phyloP scores from a whole-genome alignment of 768 basidiomycete genomes.

The Auricularia sp. region DNA sequence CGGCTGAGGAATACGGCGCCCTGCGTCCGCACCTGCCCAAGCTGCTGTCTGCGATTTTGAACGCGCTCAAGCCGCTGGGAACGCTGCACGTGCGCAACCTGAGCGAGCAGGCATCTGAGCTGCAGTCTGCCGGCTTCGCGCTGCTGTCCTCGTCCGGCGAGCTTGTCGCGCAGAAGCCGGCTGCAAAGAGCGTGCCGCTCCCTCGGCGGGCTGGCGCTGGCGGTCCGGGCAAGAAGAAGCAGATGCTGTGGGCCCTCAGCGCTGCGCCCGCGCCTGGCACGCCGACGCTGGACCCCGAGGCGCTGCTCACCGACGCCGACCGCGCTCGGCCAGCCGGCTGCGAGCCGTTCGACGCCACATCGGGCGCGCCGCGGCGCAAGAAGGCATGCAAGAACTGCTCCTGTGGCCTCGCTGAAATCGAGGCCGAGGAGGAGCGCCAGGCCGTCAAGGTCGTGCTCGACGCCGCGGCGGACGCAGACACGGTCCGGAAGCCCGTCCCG shows the following conservation, averaged over 20 bases:
- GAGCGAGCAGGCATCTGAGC: slow-evolving; percentile 38
- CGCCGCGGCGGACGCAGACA: slow-evolving; percentile 48
- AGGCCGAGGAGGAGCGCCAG: slow-evolving; percentile 60
- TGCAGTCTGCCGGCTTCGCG: slow-evolving; percentile 58
- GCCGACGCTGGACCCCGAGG: slow-evolving; percentile 70
- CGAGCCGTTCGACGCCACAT: slow-evolving; percentile 42
- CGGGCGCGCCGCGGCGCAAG: slow-evolving; percentile 54
- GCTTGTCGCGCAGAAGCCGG: slow-evolving; percentile 66
- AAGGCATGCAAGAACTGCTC: slow-evolving; percentile 94
- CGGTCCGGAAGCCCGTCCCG: slow-evolving; percentile 45
- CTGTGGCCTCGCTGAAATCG: slow-evolving; percentile 91
- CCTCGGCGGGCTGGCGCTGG: slow-evolving; percentile 39
- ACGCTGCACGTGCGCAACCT: slow-evolving; percentile 58
- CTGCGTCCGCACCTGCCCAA: slow-evolving; percentile 42
- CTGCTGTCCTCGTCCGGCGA: slow-evolving; percentile 37
- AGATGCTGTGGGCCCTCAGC: slow-evolving; percentile 79
- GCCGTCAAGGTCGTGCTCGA: slow-evolving; percentile 50
- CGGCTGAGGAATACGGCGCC: slow-evolving; percentile 49
- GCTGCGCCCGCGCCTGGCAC: slow-evolving; percentile 40
- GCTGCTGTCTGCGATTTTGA: slow-evolving; percentile 51
- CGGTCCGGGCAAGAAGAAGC: slow-evolving; percentile 55
- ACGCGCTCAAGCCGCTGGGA: slow-evolving; percentile 55
- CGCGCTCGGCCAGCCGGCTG: slow-evolving; percentile 71
- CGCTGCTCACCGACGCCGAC: slow-evolving; percentile 76
- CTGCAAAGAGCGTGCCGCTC: slow-evolving; percentile 39